A percentile compares a stretch with the other conserved stretches of the same genome.
These are phyloP conservation scores for Sordariomycetes sp. DNA, from an alignment of 2,329 filamentous ascomycete species.

Conservation along the genomic window DNA sequence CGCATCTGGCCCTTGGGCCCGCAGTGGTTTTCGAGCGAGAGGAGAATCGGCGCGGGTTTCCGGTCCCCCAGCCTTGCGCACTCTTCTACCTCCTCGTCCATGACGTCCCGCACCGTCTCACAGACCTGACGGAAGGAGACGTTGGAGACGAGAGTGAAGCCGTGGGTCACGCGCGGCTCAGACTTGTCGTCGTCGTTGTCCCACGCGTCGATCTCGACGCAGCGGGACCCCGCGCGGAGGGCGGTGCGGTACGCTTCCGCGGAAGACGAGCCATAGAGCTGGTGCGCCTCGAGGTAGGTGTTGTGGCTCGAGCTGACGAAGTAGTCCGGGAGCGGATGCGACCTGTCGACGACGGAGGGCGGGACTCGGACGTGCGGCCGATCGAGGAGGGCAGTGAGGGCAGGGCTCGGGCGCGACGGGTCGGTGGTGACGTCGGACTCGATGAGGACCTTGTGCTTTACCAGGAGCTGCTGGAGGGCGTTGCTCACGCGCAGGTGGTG, in stretches of 20 bases:
- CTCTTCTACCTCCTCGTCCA: slow-evolving; percentile 41
- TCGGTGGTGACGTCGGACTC: slow-evolving; percentile 30
- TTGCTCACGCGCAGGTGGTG: slow-evolving; percentile 44
- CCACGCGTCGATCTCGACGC: slow-evolving; percentile 65
- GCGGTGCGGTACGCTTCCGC: slow-evolving; percentile 51
- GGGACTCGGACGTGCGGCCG: slow-evolving; percentile 46
- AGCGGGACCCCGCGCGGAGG: slow-evolving; percentile 48
- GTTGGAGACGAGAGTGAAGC: slow-evolving; percentile 53
- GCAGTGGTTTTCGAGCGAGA: slow-evolving; percentile 59
- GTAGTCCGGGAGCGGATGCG: slow-evolving; percentile 52
- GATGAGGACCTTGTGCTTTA: slow-evolving; percentile 34
- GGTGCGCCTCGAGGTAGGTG: slow-evolving; percentile 58
- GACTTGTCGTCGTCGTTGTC: slow-evolving; percentile 45
- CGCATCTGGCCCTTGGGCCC: slow-evolving; percentile 42
- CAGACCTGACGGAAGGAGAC: slow-evolving; percentile 53
- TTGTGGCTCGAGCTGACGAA: slow-evolving; percentile 64
- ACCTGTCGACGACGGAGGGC: slow-evolving; percentile 36
- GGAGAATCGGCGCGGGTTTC: slow-evolving; percentile 40
- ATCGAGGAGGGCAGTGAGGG: slow-evolving; percentile 36
- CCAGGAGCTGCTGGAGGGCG: slow-evolving; percentile 41
- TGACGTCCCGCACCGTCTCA: slow-evolving; percentile 48
- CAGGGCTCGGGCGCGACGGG: slow-evolving; percentile 24
- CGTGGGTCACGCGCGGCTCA: slow-evolving; percentile 59
- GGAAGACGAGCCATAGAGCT: slow-evolving; percentile 51
- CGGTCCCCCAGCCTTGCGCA: slow-evolving; percentile 18